Evolutionary conservation across 108 stramenopile genomes (phyloP), one percentile per base, ranked within the genome.

Genomic region (Skeletonema tropicum): DNA sequence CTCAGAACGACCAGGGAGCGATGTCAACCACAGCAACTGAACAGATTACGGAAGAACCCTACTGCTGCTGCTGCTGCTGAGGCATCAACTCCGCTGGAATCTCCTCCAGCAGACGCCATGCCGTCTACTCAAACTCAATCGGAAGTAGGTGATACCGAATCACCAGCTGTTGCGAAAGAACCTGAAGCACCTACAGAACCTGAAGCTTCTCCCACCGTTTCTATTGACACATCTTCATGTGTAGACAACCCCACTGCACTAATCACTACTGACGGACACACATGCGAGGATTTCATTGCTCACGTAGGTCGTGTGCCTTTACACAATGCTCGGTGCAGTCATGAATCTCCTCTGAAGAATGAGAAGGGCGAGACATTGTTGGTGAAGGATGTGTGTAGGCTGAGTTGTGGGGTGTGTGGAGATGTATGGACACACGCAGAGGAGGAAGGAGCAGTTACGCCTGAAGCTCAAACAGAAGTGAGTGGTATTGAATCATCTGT

Each of bases 211-310:
- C 3, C 38, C 11, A 39, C 38, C 11, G 11, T 49, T 19, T 49
- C 48, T 19, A 49, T 49, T 19, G 48, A 49, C 17, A 19, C 48
- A 7, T 49, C 48, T 0, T 7, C 4, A 55, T 55, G 52, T 55
- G n/a, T 7, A 9, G 52, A 55, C 21, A 15, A 55, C 52, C 52
- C 52, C 21, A 23, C 52, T 23, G 52, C 52, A 15, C 4, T 2
- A 0, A 39, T 39, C 38, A 39, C 38, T 11, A 39, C 38, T 12
- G 38, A 39, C 38, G 38, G 38, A 39, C 38, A 39, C 11, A 58
- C 57, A 26, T 58, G 57, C 3, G 57, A 58, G 11, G 57, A 29
- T 29, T 58, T 58, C 57, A 29, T 58, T 11, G 57, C 57, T 25
- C 57, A 58, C 13, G 57, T 58, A 29, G 57, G 57, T 26, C 32